Conservation (phyloP, 257 asterid genomes). For the Avicennia marina region DNA sequence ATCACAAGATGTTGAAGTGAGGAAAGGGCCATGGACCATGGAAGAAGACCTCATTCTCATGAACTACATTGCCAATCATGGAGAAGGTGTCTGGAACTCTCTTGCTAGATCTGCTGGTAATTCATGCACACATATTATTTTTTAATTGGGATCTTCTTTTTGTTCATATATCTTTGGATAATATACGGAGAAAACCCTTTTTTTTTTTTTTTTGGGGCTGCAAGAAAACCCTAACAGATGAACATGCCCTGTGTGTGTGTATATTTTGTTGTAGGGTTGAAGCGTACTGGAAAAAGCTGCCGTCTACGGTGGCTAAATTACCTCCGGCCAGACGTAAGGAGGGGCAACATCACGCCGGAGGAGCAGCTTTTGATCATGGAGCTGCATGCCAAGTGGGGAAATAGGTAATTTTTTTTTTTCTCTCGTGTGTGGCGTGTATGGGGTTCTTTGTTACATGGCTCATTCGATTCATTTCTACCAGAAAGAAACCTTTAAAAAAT, state of each 20-base stretch:
- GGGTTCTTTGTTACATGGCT: too few species aligned
- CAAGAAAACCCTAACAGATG: slow-evolving; percentile 4
- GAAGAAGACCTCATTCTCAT: slow-evolving; percentile 94
- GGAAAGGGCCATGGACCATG: slow-evolving; percentile 99
- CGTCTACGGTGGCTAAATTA: slow-evolving; percentile 95
- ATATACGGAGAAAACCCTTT: too few species aligned
- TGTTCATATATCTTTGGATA: not conserved
- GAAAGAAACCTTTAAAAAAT: too few species aligned
- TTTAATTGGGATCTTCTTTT: too few species aligned
- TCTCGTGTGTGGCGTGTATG: too few species aligned
- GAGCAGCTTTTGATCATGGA: slow-evolving; percentile 94
- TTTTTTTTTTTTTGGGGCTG: too few species aligned
- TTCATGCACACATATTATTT: not conserved
- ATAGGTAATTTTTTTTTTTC: slow-evolving; percentile 43
- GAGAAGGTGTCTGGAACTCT: slow-evolving; percentile 99
- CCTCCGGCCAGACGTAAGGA: slow-evolving; percentile 87
- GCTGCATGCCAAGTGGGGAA: slow-evolving; percentile 97
- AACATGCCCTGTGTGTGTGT: not conserved
- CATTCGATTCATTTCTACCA: too few species aligned
- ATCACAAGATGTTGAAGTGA: slow-evolving; percentile 77
- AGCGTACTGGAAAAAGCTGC: slow-evolving; percentile 93
- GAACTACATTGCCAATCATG: slow-evolving; percentile 90
- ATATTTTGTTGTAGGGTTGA: slow-evolving; percentile 46
- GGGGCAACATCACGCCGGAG: slow-evolving; percentile 90
- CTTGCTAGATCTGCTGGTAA: slow-evolving; percentile 92